Base-by-base conservation (phyloP, 2,329 filamentous ascomycete genomes). In the Scorias spongiosa region DNA sequence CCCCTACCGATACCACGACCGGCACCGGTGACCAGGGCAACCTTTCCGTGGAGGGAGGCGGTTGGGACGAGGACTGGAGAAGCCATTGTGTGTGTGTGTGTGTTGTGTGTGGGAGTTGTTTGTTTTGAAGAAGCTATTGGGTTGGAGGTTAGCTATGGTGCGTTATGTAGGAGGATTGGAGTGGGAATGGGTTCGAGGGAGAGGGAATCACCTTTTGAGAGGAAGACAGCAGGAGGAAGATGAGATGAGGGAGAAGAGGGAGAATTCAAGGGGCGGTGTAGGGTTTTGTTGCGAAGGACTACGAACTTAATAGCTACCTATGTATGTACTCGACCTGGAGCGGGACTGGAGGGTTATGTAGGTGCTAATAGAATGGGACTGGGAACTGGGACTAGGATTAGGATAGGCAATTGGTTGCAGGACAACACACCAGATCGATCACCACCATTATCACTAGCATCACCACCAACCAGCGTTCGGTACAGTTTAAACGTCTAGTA, bases 1-100 rank as follows among this genome's bases (percentile, higher is more conserved):
- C 77, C 77, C 42, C 68, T 66, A 34, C 79, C 79, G 54, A 83
- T 83, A 45, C 80, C 80, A 30, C 78, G 76, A 42, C 77, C 76
- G 44, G 74, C 66, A 36, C 75, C 79, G 12, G 79, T 83, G 60
- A 83, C 68, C 49, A 83, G 68, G 45, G 77, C 63, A 64, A 72
- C 68, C 54, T 71, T 68, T 57, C 64, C 66, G 52, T 71, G 66
- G 41, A 72, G 67, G 43, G 66, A 69, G 49, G 68, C 68, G 42
- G 66, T 66, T 45, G 66, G 64, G 42, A 72, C 64, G 51, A 57
- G 52, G 43, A 63, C 60, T 30, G 57, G 57, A 40, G 54, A 49
- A 43, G 56, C 48, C 54, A 57, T 58, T 43, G 18, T 57, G 49
- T 18, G 12, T 18, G 20, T 14, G 15, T 10, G 37, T 40, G 20